Evolutionary conservation across 1,284 basidiomycete genomes (phyloP).

Genomic region (Austroboletus novae-zelandiae): DNA sequence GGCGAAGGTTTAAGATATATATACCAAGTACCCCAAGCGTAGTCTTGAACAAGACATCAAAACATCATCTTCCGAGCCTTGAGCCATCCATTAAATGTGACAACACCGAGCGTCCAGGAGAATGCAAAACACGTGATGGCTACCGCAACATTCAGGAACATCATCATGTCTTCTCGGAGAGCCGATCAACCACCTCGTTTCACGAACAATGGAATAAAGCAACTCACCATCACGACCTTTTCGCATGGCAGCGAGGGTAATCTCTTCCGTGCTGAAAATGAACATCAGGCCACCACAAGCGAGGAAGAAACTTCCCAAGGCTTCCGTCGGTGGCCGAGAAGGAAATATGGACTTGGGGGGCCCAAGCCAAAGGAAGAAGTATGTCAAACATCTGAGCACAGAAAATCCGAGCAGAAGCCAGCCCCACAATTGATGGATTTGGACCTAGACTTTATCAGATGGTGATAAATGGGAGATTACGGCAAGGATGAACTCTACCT

Average conservation of each 20-base stretch:
- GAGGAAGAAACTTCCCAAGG: conserved; percentile 83
- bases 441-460: conserved; percentile 47
- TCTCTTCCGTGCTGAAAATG: conserved; percentile 89
- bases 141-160: conserved; percentile 78
- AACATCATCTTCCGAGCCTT: conserved; percentile 41
- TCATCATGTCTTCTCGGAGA: conserved; percentile 66
- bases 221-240: conserved; percentile 79
- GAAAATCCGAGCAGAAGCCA: conserved; percentile 83
- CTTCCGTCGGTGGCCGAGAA: conserved; percentile 93
- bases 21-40: too few relatives aligned
- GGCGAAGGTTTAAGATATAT: too few relatives aligned
- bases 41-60: conserved; percentile 27
- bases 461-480: not conserved
- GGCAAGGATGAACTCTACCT: conserved; percentile 39
- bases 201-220: conserved; percentile 7
- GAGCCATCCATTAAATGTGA: conserved; percentile 79
- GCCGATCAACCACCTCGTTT: conserved; percentile 59
- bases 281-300: conserved; percentile 89
- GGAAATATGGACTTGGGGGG: conserved; percentile 78
- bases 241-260: conserved; percentile 91
- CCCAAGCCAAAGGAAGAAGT: conserved; percentile 91
- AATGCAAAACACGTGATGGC: conserved; percentile 82
- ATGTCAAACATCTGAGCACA: conserved; percentile 79
- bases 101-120: conserved; percentile 73
- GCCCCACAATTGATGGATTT: conserved; percentile 92